Evolutionary conservation across 352 stramenopile species (phyloP).

Genomic region (Phytophthora melonis): DNA sequence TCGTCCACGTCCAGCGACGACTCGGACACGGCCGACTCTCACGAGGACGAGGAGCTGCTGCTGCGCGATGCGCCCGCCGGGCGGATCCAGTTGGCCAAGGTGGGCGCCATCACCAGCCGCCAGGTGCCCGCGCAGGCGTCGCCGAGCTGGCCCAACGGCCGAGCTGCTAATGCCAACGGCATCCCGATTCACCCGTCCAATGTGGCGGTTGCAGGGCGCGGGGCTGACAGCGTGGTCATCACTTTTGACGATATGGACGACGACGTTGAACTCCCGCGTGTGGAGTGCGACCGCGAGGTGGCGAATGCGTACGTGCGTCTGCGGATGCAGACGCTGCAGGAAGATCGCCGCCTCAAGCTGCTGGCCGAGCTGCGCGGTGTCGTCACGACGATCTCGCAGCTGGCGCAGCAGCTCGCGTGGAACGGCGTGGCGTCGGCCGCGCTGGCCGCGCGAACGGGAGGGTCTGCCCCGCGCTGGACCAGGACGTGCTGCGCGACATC

Average conservation of each 20-base stretch:
- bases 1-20: constrained; percentile 33
- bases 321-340: constrained; percentile 36
- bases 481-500: constrained; percentile 54
- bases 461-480: constrained; percentile 23
- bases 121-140: constrained; percentile 5
- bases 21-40: constrained; percentile 25
- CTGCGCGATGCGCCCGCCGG: neutral
- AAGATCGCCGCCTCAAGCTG: constrained; percentile 50
- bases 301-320: constrained; percentile 41
- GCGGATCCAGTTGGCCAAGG: constrained; percentile 14
- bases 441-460: constrained; percentile 31
- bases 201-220: neutral
- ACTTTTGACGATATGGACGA: constrained; percentile 31
- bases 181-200: neutral
- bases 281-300: constrained; percentile 37
- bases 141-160: constrained; percentile 8
- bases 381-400: constrained; percentile 49
- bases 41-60: constrained; percentile 27
- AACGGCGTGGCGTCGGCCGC: constrained; percentile 44
- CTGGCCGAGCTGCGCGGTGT: constrained; percentile 47
- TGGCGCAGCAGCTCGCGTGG: constrained; percentile 47
- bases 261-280: constrained; percentile 9
- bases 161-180: constrained; percentile 12
- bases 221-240: constrained; percentile 20
- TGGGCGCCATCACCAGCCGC: constrained; percentile 17